phyloP scores from a whole-genome alignment of 306 rosid species.

The Coriaria nepalensis region DNA sequence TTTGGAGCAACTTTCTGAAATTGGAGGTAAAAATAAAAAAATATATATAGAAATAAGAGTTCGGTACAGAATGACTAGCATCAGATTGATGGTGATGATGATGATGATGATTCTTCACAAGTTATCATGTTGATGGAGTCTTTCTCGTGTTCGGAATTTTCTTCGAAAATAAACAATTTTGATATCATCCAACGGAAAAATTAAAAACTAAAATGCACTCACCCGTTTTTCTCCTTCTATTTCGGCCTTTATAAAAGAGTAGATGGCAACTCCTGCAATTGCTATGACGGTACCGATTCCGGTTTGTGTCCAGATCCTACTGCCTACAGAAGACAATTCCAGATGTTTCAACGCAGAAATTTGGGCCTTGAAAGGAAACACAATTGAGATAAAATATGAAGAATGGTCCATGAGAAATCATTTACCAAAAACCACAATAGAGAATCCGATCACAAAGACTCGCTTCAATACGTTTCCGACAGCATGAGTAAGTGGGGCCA shows the following conservation, averaged over 20 bases:
- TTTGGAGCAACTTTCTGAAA: conserved; percentile 51
- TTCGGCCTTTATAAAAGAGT: conserved; percentile 62
- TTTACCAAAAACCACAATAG: conserved; percentile 63
- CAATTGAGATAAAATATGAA: neutral
- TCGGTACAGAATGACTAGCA: neutral
- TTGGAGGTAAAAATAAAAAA: conserved; percentile 3
- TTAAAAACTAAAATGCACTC: neutral
- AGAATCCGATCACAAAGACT: conserved; percentile 71
- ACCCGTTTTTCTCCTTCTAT: conserved; percentile 60
- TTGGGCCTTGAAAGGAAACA: no score
- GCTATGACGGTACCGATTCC: conserved; percentile 63
- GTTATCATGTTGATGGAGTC: no score
- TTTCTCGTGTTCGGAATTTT: no score
- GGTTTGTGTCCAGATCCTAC: conserved; percentile 58
- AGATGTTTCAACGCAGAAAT: neutral
- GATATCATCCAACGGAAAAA: neutral
- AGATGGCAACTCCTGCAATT: conserved; percentile 68
- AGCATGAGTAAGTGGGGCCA: conserved; percentile 69
- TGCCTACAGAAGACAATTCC: conserved; percentile 28
- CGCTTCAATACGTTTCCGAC: conserved; percentile 76
- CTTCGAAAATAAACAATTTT: no score
- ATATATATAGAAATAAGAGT: neutral
- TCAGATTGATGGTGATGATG: neutral
- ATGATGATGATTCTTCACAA: neutral
- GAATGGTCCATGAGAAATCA: neutral